Conservation (phyloP, 768 basidiomycete genomes). For the Hygrocybe punicea region DNA sequence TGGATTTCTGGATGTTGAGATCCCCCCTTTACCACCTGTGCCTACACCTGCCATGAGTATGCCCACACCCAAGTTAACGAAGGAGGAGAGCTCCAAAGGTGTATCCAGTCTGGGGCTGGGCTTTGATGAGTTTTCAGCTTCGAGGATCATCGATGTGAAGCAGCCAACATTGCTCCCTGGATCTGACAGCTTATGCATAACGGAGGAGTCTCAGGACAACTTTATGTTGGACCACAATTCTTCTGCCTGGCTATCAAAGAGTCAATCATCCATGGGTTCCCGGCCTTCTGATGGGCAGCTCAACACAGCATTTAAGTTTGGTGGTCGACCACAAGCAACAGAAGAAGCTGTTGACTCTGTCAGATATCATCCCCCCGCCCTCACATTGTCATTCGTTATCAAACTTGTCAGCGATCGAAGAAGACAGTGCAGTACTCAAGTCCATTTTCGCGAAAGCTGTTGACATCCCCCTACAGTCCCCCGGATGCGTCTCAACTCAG, state of each 20-base stretch:
- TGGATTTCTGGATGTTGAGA: constrained; percentile 36
- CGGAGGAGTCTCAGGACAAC: constrained; percentile 24
- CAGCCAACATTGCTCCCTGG: constrained; percentile 39
- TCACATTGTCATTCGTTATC: constrained; percentile 51
- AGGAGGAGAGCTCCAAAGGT: neutral
- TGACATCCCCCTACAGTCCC: constrained; percentile 36
- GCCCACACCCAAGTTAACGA: constrained; percentile 5
- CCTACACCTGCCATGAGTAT: constrained; percentile 37
- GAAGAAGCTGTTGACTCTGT: constrained; percentile 51
- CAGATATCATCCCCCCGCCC: constrained; percentile 72
- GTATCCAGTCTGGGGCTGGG: constrained; percentile 7
- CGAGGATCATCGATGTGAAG: constrained; percentile 29
- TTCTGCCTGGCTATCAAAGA: constrained; percentile 15
- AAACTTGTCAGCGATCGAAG: constrained; percentile 40
- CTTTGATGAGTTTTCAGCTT: constrained; percentile 12
- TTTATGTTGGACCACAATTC: constrained; percentile 15
- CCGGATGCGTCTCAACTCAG: constrained; percentile 40
- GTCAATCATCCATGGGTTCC: constrained; percentile 35
- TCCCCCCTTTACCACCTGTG: constrained; percentile 52
- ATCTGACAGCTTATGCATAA: constrained; percentile 38
- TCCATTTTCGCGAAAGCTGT: constrained; percentile 53
- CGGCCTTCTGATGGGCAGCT: constrained; percentile 62
- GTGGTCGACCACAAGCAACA: constrained; percentile 43
- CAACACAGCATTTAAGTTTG: constrained; percentile 72
- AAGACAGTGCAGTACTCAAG: constrained; percentile 52